A percentile compares a stretch with the other conserved stretches of the same genome.
phyloP scores from a whole-genome alignment of 2,329 filamentous ascomycete species.

The Aureobasidium sp. region DNA sequence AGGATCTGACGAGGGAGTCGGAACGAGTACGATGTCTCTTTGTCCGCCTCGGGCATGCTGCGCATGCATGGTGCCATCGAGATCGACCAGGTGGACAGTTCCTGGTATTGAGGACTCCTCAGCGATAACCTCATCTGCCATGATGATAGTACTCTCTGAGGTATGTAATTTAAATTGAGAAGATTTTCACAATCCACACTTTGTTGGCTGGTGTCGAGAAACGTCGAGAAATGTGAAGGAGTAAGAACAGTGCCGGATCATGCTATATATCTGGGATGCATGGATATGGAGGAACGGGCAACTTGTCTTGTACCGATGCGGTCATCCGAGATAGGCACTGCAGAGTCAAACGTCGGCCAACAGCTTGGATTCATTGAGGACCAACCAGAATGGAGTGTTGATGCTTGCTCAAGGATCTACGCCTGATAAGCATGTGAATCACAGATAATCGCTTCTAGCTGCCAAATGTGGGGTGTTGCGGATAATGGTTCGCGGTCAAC shows the following conservation, averaged over 20 bases:
- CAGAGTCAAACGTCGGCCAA: background rate
- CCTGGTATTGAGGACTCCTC: slow-evolving; percentile 26
- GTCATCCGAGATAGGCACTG: slow-evolving; percentile 7
- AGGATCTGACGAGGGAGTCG: slow-evolving; percentile 38
- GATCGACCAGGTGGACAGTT: slow-evolving; percentile 39
- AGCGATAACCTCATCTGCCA: background rate
- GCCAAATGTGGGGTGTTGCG: background rate
- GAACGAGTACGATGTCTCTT: slow-evolving; percentile 37
- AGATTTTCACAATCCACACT: no score
- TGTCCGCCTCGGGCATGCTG: slow-evolving; percentile 31
- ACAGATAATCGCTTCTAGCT: background rate
- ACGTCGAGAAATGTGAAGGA: background rate
- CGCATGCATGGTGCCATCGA: slow-evolving; percentile 31
- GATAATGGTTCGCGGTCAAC: no score
- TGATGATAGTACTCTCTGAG: background rate
- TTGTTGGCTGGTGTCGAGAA: background rate
- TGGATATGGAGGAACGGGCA: background rate
- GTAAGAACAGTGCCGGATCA: background rate
- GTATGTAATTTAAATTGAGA: background rate
- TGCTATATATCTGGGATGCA: background rate
- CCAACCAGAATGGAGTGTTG: background rate
- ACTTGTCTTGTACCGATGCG: background rate
- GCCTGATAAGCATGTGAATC: background rate
- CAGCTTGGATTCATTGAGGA: background rate
- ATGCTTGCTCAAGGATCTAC: background rate